Conservation (phyloP, 208 protist genomes). For the Trypanosoma vivax region DNA sequence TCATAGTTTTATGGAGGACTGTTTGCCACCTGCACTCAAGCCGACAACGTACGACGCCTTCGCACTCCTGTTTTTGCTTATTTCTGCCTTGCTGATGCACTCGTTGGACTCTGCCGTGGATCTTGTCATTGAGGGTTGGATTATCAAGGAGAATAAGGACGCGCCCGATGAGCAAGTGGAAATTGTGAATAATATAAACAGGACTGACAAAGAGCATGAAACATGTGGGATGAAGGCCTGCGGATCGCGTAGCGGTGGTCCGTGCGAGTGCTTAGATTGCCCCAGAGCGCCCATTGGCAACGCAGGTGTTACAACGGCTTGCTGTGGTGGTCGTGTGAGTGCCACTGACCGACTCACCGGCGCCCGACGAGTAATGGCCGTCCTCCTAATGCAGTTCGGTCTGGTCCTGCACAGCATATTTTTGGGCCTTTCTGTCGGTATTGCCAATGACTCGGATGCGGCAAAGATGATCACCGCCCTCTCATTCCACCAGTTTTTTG, state of each 20-base stretch:
- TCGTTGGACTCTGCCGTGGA: conserved; percentile 29
- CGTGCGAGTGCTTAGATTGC: neutral
- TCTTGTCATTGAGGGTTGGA: conserved; percentile 34
- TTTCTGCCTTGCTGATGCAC: conserved; percentile 54
- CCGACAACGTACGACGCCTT: conserved; percentile 29
- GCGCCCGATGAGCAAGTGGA: neutral
- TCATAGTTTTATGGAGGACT: conserved; percentile 28
- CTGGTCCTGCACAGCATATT: conserved; percentile 60
- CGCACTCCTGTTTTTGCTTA: conserved; percentile 40
- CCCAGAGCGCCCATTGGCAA: neutral
- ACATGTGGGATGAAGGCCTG: conserved; percentile 5
- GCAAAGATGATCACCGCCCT: conserved; percentile 16
- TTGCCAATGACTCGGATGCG: conserved; percentile 24
- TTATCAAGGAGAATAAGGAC: neutral
- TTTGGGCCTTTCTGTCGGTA: conserved; percentile 47
- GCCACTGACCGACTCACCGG: neutral
- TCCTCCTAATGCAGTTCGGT: conserved; percentile 34
- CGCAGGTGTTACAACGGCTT: neutral
- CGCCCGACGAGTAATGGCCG: conserved; percentile 2
- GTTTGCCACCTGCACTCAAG: conserved; percentile 27
- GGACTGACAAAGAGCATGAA: neutral
- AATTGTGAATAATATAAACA: neutral
- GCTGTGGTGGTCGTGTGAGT: neutral
- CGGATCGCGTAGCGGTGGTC: neutral
- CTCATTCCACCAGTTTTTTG: conserved; percentile 25